Conservation (phyloP, 129 eudicot species). For the Flaveria sonorensis region DNA sequence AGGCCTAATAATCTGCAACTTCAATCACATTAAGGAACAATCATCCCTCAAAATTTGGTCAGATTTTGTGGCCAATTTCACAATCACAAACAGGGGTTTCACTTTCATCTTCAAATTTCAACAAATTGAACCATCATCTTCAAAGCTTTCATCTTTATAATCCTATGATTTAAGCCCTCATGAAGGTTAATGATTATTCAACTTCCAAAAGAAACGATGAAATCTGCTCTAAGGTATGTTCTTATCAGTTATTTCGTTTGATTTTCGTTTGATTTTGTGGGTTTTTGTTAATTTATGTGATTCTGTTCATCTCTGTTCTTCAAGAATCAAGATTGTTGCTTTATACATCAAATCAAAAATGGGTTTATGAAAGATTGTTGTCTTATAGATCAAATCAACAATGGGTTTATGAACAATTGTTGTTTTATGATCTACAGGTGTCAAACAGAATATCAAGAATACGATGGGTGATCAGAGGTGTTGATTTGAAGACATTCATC, state of each 20-base stretch:
- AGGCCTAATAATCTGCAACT: background rate
- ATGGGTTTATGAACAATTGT: no score
- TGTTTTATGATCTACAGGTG: constrained; percentile 26
- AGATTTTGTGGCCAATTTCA: constrained; percentile 16
- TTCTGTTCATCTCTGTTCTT: no score
- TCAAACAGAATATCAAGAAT: constrained; percentile 46
- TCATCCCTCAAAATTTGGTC: constrained; percentile 12
- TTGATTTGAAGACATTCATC: constrained; percentile 46
- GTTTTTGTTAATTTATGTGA: background rate
- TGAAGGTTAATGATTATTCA: constrained; percentile 26
- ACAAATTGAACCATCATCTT: background rate
- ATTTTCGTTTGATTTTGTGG: background rate
- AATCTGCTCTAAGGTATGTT: constrained; percentile 30
- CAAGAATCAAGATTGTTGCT: no score
- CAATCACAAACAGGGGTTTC: constrained; percentile 27
- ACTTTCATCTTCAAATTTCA: constrained; percentile 3
- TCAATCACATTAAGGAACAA: background rate
- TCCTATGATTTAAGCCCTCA: constrained; percentile 25
- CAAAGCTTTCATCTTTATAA: constrained; percentile 6
- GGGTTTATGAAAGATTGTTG: no score
- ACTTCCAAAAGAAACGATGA: constrained; percentile 29
- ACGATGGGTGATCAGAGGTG: constrained; percentile 46
- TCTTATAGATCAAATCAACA: no score
- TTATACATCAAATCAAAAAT: no score
- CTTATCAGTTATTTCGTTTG: no score